These are phyloP conservation scores for Termitomyces sp. DNA, from an alignment of 1,284 basidiomycete species.

Conservation along the genomic window DNA sequence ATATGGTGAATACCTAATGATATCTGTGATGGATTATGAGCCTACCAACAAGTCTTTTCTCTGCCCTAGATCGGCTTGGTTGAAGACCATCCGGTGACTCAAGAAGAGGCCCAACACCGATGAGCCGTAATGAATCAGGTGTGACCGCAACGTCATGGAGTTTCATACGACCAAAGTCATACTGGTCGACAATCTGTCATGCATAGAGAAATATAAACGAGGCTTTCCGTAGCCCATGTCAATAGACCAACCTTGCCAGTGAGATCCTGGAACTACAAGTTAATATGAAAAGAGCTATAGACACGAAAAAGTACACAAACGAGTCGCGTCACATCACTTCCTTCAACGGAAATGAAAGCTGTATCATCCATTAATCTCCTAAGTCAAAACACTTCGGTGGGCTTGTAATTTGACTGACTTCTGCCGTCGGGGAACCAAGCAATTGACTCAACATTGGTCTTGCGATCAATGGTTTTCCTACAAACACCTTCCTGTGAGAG, in stretches of 20 bases:
- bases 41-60: constrained; percentile 73
- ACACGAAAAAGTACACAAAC: constrained; percentile 21
- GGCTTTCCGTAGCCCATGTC: not conserved
- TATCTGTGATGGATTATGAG: not conserved
- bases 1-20: not conserved
- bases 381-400: not conserved
- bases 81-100: constrained; percentile 58
- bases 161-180: constrained; percentile 61
- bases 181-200: constrained; percentile 47
- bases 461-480: constrained; percentile 63
- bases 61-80: constrained; percentile 68
- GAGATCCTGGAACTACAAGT: constrained; percentile 20
- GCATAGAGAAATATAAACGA: not conserved
- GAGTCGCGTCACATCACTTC: constrained; percentile 33
- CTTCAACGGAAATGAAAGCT: constrained; percentile 35
- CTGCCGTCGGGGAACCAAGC: constrained; percentile 68
- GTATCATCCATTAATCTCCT: not conserved
- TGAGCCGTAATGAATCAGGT: constrained; percentile 56
- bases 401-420: constrained; percentile 32
- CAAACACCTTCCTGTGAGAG: constrained; percentile 63
- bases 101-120: constrained; percentile 68
- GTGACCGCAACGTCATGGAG: constrained; percentile 73
- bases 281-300: not conserved
- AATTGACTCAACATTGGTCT: constrained; percentile 57
- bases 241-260: constrained; percentile 24